Evolutionary conservation across 331 rosid genomes (phyloP).

Genomic region (Acacia pycnantha): DNA sequence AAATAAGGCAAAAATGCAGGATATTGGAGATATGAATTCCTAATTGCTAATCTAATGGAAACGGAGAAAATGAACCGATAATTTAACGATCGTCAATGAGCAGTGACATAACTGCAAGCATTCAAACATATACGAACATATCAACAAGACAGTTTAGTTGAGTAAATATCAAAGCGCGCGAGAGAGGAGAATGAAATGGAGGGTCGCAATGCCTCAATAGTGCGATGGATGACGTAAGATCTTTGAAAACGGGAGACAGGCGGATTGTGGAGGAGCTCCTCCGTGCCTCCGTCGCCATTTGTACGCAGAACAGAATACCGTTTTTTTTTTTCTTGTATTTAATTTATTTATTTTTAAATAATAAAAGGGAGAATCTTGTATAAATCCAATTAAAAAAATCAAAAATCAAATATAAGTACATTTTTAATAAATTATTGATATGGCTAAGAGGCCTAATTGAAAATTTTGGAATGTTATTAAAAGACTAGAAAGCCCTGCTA

Average conservation of each 20-base stretch:
- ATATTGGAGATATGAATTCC: background rate
- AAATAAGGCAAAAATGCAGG: background rate
- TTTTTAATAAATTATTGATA: too few species aligned
- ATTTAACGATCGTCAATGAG: background rate
- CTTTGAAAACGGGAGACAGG: conserved; percentile 13
- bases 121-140: background rate
- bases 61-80: background rate
- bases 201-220: background rate
- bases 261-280: conserved; percentile 25
- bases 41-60: background rate
- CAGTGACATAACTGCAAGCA: background rate
- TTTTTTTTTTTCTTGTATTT: background rate
- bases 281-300: conserved; percentile 25
- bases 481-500: too few species aligned
- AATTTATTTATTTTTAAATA: too few species aligned
- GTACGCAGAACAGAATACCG: conserved; percentile 9
- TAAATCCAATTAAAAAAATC: too few species aligned
- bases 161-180: background rate
- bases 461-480: too few species aligned
- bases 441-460: too few species aligned
- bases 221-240: conserved; percentile 12
- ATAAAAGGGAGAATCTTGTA: too few species aligned
- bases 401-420: too few species aligned
- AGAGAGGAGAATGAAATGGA: background rate
- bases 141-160: background rate